Base-by-base conservation (phyloP, 2,329 filamentous ascomycete species). In the Exserohilum rostratum region DNA sequence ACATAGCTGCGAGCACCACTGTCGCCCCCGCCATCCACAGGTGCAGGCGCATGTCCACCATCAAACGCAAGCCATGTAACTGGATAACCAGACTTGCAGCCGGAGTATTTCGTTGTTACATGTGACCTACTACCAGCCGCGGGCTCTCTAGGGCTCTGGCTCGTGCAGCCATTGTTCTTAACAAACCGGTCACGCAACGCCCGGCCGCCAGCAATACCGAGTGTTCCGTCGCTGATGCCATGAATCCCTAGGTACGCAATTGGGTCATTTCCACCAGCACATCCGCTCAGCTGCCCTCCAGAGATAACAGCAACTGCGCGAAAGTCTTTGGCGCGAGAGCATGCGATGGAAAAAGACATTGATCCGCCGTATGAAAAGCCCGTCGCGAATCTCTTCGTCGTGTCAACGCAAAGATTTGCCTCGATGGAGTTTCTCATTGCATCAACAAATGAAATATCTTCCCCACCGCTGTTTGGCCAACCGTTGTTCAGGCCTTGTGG, bases 331-430 rank as follows among this genome's bases (percentile, higher is more conserved):
- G 77, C 69, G 10, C 76, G 72, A 1, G 77, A 71, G 56, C 78
- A 80, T 6, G 78, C 77, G 15, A 79, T 63, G 0, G 75, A 68
- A 58, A 71, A 77, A 1, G 70, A 73, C 75, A 80, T 79, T 27
- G 73, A 71, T 38, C 72, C 77, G 30, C 78, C 77, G 58, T 78
- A 79, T 55, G 74, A 77, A 66, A 77, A 80, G 10, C 77, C 78
- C 1, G 76, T 79, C 31, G 76, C 67, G 60, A 79, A 81, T 53
- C 75, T 68, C 51, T 74, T 71, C 46, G 64, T 65, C 46, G 74
- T 66, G 53, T 81, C 72, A 27, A 80, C 64, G 58, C 79, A 81
- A 43, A 80, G 73, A 33, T 74, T 68, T 5, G 60, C 55, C 58
- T 78, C 72, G 34, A 79, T 66, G 6, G 66, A 68, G n/a, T 69